Base-by-base conservation (phyloP, 2,329 filamentous ascomycete species). In the Fusarium succisae region DNA sequence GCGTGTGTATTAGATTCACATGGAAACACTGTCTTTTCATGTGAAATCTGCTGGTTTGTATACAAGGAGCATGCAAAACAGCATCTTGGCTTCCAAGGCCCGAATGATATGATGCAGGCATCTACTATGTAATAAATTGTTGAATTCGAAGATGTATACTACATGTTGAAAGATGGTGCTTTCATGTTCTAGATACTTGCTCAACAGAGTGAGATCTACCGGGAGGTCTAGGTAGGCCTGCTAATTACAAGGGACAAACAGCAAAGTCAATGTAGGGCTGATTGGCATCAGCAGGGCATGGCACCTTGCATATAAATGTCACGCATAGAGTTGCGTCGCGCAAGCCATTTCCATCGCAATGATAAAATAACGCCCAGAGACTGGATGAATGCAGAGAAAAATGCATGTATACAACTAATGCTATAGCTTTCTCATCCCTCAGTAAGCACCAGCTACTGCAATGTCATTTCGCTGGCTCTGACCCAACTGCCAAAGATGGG, bases 401-500 rank as follows among this genome's bases (percentile, higher is more conserved):
- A 60, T 30, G 5, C 22, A 26, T 37, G 26, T 39, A 60, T 60
- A 32, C 22, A 51, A 60, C 37, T 20, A 12, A 51, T 53, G 57
- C 26, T 53, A 60, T 39, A 53, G 32, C 38, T 65, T 38, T 37
- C 37, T 30, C 26, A 28, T 39, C 28, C 15, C 18, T 22, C 24
- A 12, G 44, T 60, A 38, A 53, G 44, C 44, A 51, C 26, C 26
- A 35, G 18, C 55, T 28, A 37, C 20, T 50, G 30, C 55, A 18
- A 55, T n/a, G 24, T 24, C n/a, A 15, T 44, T 41, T 17, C 24
- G n/a, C 35, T 8, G 22, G 22, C 22, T 15, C 14, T 59, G 22
- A 20, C 60, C 54, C 38, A 51, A 47, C 47, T 11, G 55, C 22
- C 18, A 58, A 30, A 28, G 72, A 66, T 75, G 50, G 38, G 53